Evolutionary conservation across 1,284 basidiomycete genomes (phyloP).

Genomic region (Leccinum subspadiceum): DNA sequence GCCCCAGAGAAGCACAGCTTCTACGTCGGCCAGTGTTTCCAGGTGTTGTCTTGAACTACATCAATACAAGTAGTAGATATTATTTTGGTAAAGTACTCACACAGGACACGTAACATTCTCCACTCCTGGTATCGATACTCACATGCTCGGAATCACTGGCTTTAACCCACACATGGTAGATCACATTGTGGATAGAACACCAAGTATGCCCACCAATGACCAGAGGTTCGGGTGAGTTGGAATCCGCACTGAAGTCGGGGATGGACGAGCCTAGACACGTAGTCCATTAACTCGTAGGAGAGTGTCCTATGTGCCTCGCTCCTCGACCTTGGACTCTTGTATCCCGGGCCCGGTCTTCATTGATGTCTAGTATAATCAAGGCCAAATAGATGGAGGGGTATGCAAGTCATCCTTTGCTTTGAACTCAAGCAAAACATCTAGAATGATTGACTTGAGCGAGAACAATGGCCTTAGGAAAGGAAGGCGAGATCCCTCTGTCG

Average conservation of each 20-base stretch:
- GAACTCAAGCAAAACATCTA: background rate
- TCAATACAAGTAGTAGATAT: background rate
- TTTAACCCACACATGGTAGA: background rate
- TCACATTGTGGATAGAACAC: background rate
- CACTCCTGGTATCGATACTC: background rate
- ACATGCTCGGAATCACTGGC: background rate
- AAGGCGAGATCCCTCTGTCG: background rate
- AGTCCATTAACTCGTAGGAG: background rate
- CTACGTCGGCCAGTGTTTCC: background rate
- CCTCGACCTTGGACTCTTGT: background rate
- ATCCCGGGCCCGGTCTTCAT: background rate
- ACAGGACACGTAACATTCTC: background rate
- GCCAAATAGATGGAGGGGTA: background rate
- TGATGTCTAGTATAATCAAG: background rate
- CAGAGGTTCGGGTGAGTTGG: background rate
- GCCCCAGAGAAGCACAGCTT: background rate
- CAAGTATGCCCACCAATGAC: background rate
- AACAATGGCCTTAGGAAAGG: background rate
- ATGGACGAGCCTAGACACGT: background rate
- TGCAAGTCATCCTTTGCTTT: background rate
- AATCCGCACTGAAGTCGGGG: background rate
- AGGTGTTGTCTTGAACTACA: background rate
- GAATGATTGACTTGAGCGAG: background rate
- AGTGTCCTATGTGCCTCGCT: background rate
- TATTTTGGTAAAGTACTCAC: background rate